Percentiles rank a stretch among this genome's conserved stretches.
These are phyloP conservation scores for Phialophora tarda DNA, from an alignment of 2,329 filamentous ascomycete species.

Conservation along the genomic window DNA sequence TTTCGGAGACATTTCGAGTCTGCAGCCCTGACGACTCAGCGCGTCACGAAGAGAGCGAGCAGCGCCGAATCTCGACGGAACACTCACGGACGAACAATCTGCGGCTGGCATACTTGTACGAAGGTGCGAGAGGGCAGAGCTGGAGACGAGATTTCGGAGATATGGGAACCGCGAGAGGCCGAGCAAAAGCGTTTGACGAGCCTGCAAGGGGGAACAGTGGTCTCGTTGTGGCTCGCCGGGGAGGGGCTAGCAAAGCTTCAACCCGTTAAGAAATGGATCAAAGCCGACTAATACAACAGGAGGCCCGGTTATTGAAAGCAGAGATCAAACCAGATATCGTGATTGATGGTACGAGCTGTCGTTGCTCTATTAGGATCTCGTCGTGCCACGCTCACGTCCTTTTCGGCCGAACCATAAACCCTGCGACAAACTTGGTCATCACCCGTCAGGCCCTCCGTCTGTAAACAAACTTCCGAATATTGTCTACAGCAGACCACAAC, in stretches of 20 bases:
- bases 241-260: not conserved
- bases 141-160: constrained; percentile 1
- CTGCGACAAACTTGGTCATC: not conserved
- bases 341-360: not conserved
- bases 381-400: not conserved
- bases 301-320: too few species aligned
- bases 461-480: not conserved
- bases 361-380: not conserved
- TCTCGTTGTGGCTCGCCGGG: not conserved
- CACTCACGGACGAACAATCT: not conserved
- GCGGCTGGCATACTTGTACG: not conserved
- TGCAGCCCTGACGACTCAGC: not conserved
- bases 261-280: not conserved
- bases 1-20: not conserved
- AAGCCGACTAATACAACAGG: not conserved
- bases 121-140: constrained; percentile 1
- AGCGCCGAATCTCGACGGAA: not conserved
- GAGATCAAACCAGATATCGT: not conserved
- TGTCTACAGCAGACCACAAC: not conserved
- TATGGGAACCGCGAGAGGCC: not conserved
- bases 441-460: not conserved
- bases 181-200: not conserved
- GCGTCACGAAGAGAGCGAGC: not conserved
- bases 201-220: not conserved
- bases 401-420: not conserved